Conservation (phyloP, 2,329 filamentous ascomycete genomes). For the Cordyceps militaris region DNA sequence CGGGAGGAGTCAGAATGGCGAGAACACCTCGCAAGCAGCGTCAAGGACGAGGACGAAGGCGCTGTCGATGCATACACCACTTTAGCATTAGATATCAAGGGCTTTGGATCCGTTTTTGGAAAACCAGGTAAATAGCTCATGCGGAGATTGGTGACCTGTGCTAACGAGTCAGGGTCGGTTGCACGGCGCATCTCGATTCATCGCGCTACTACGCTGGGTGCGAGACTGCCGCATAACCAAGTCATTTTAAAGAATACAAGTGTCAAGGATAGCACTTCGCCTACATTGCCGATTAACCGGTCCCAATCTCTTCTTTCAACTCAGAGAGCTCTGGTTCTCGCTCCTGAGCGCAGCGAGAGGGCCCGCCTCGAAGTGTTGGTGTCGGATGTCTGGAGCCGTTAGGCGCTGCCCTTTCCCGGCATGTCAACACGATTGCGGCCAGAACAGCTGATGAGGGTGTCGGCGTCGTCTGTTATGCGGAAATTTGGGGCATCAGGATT, state of each 20-base stretch:
- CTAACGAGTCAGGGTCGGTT: slow-evolving; percentile 42
- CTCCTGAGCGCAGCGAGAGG: slow-evolving; percentile 68
- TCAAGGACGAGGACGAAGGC: slow-evolving; percentile 40
- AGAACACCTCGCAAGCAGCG: slow-evolving; percentile 49
- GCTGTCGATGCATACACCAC: slow-evolving; percentile 44
- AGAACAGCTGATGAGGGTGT: slow-evolving; percentile 66
- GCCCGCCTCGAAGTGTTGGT: slow-evolving; percentile 68
- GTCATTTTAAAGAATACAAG: slow-evolving; percentile 82
- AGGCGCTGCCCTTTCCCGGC: slow-evolving; percentile 73
- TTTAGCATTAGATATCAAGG: slow-evolving; percentile 63
- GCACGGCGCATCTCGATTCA: slow-evolving; percentile 71
- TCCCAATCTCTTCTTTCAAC: slow-evolving; percentile 75
- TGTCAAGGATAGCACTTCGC: slow-evolving; percentile 30
- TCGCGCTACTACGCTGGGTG: slow-evolving; percentile 65
- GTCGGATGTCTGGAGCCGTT: slow-evolving; percentile 76
- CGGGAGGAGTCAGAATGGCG: slow-evolving; percentile 79
- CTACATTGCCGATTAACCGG: slow-evolving; percentile 55
- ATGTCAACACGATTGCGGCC: slow-evolving; percentile 60
- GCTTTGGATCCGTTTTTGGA: slow-evolving; percentile 68
- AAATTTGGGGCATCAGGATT: slow-evolving; percentile 81
- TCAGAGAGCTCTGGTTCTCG: slow-evolving; percentile 60
- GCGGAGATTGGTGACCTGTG: neutral
- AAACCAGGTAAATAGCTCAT: slow-evolving; percentile 48
- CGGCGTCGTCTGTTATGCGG: slow-evolving; percentile 80
- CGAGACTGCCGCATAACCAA: slow-evolving; percentile 61